Conservation (phyloP, 257 asterid species). For the Nicotiana obtusifolia region DNA sequence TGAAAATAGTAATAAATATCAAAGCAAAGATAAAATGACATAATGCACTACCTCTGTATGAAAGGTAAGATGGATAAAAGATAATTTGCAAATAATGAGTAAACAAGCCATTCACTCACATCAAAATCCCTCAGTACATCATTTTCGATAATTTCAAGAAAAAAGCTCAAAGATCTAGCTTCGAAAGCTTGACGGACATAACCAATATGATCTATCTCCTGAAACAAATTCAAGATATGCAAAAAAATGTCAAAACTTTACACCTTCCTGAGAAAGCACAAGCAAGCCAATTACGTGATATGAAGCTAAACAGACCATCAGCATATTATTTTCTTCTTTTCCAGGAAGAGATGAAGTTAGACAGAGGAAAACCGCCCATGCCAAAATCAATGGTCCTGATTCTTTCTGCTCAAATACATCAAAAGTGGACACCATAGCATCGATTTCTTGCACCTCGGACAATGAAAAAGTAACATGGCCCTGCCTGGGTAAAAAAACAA, state of each 20-base stretch:
- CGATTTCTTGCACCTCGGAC: slow-evolving; percentile 73
- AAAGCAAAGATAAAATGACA: slow-evolving; percentile 6
- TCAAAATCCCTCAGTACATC: slow-evolving; percentile 67
- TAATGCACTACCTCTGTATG: slow-evolving; percentile 2
- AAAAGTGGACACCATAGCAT: slow-evolving; percentile 46
- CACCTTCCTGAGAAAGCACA: slow-evolving; percentile 6
- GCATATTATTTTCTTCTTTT: slow-evolving; percentile 48
- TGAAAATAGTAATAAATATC: slow-evolving; percentile 24
- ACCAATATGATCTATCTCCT: slow-evolving; percentile 81
- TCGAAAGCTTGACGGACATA: slow-evolving; percentile 93
- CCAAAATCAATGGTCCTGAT: slow-evolving; percentile 79
- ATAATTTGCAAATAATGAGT: background rate
- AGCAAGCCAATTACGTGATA: slow-evolving; percentile 14
- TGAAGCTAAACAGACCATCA: slow-evolving; percentile 50
- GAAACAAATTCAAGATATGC: slow-evolving; percentile 26
- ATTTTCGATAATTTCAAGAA: slow-evolving; percentile 71
- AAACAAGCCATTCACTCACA: slow-evolving; percentile 41
- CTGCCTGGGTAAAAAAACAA: slow-evolving; percentile 47
- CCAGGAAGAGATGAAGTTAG: slow-evolving; percentile 81
- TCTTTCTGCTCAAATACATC: slow-evolving; percentile 61
- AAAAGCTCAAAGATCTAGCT: slow-evolving; percentile 61
- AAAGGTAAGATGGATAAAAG: background rate
- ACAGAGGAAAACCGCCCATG: slow-evolving; percentile 96
- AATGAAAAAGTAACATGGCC: slow-evolving; percentile 63
- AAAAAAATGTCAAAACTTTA: slow-evolving; percentile 3